Conservation (phyloP, 352 stramenopile species). For the Globisporangium polare region DNA sequence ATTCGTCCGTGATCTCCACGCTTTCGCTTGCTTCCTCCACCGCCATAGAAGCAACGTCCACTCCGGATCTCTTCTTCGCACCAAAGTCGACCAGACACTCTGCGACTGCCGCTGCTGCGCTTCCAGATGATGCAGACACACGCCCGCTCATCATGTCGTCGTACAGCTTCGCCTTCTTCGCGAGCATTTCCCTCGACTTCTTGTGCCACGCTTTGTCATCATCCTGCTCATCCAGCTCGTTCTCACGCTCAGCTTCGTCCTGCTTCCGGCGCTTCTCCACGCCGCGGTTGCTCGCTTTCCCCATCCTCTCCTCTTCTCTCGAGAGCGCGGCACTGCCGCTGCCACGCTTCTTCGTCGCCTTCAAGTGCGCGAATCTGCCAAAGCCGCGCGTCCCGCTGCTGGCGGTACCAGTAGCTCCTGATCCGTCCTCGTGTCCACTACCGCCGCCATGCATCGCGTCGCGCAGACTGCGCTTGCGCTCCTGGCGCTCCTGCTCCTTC, state of each 20-base stretch:
- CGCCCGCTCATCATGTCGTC: conserved; percentile 51
- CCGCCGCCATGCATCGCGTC: conserved; percentile 13
- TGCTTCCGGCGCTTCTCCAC: conserved; percentile 49
- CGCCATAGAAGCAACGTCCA: background rate
- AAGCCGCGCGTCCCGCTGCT: conserved; percentile 10
- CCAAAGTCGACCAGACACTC: conserved; percentile 75
- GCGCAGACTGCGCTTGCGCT: conserved; percentile 37
- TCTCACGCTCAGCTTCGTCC: conserved; percentile 43
- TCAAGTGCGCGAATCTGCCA: conserved; percentile 50
- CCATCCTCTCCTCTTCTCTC: conserved; percentile 21
- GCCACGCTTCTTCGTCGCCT: conserved; percentile 21
- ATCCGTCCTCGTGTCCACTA: conserved; percentile 16
- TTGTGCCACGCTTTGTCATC: conserved; percentile 59
- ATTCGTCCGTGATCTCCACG: conserved; percentile 55
- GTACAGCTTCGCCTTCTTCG: conserved; percentile 73
- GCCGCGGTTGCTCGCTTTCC: conserved; percentile 38
- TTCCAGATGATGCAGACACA: background rate
- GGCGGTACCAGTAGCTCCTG: conserved; percentile 1
- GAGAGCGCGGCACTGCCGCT: background rate
- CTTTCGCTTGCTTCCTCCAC: background rate
- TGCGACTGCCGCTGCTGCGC: conserved; percentile 14
- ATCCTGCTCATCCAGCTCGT: conserved; percentile 41
- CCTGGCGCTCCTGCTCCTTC: conserved; percentile 77
- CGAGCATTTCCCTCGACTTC: conserved; percentile 57
- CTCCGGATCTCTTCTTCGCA: conserved; percentile 32